Base-by-base conservation (phyloP, 352 stramenopile genomes). In the Blastocystis hominis region DNA sequence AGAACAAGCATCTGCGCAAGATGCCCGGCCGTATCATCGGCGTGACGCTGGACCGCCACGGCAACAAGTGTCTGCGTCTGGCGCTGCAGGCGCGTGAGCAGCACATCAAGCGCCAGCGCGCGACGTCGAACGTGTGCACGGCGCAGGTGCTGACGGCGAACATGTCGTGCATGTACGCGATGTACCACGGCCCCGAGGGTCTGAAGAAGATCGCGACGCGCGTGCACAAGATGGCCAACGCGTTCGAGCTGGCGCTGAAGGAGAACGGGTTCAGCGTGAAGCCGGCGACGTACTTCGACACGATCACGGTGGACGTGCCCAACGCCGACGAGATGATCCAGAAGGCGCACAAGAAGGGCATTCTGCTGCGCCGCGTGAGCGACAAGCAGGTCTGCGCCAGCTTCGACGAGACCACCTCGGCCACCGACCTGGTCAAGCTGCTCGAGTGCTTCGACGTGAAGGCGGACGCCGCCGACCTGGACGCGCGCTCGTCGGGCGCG, bases 101-200 rank as follows among this genome's bases (percentile, higher is more conserved):
- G 90, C 96, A 98, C 91, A 99, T 99, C 90, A 94, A 95, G 84
- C 94, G 97, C 77, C 96, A 99, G 91, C 98, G 98, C 91, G 97
- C 97, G 3, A 99, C 97, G 1, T 97, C 92, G 75, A 99, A 99
- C 91, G 98, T 99, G 91, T 99, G 97, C 90, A 99, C 97, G 44
- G 96, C 97, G 0, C 97, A 99, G 91, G 96, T 96, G 56, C 90
- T 99, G 66, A 91, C 99, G 53, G 97, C 97, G 46, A 99, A 99
- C 91, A 98, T 99, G 94, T 95, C 96, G 5, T 87, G 66, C 50
- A 87, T 87, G 66, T 99, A 98, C 91, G 96, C 94, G 0, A 94
- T 99, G 86, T 99, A 99, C 91, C 97, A 99, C 90, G 97, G 97
- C 53, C 96, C 96, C 3, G 93, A 98, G 36, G 97, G 97, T 42